Evolutionary conservation across 2,329 filamentous ascomycete genomes (phyloP), one percentile per base, ranked within the genome.

Genomic region (Cladophialophora chaetospira): DNA sequence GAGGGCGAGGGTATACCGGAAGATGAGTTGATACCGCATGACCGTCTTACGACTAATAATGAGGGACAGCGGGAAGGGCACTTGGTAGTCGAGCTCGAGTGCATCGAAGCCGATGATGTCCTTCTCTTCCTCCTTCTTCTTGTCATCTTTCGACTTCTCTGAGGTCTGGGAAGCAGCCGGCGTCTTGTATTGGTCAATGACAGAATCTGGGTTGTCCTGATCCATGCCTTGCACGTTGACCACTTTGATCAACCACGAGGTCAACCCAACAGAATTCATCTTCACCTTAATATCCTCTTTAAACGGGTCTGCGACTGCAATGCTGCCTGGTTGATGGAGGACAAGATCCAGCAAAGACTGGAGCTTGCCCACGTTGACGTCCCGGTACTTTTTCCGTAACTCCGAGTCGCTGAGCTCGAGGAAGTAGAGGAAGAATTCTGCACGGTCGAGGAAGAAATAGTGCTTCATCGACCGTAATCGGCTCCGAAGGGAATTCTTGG

Each of bases 401-500:
- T 99, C 94, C 1, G 91, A 92, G 26, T 88, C 82, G 53, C 91
- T 87, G 17, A 99, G 85, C 70, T 99, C 94, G 58, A 99, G 85
- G 72, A 99, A 99, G 73, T 97, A 96, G 2, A 91, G 91, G 73
- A 99, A 97, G 77, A 96, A 99, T 72, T 99, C 94, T 29, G 94
- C 97, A 6, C 92, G 88, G 67, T 97, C 93, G 61, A 99, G 86
- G 79, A 99, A 99, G 78, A 97, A 99, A 77, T 99, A 99, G 73
- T 99, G 94, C 72, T 99, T 99, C 35, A 99, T 79, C 11, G 93
- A 97, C 43, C 88, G 85, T 55, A 99, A 81, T 33, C 94, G 85
- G 25, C 89, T 88, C 0, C 93, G 92, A 4, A 99, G 82, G 10
- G 89, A 89, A 70, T 99, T 94, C 5, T 94, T 94, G 0, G 93